These are phyloP conservation scores for Pseudocercospora pini-densiflorae DNA, from an alignment of 2,329 filamentous ascomycete species.

Conservation along the genomic window DNA sequence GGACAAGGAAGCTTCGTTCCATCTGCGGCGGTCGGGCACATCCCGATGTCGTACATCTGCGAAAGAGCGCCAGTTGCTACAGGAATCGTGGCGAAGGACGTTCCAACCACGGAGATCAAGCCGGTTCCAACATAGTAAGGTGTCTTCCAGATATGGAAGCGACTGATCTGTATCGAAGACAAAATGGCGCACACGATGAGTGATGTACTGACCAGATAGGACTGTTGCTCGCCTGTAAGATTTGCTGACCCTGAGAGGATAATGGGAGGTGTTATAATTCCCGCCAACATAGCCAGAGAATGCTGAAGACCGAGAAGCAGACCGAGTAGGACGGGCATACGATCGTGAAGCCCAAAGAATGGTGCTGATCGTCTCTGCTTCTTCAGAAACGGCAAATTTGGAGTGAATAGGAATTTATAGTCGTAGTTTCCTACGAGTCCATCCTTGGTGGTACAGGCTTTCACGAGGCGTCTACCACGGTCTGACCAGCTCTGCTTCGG, in stretches of 20 bases:
- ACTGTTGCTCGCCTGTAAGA: conserved; percentile 62
- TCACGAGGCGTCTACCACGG: conserved; percentile 45
- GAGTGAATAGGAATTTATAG: conserved; percentile 85
- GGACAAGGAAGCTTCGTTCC: conserved; percentile 75
- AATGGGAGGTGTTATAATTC: conserved; percentile 77
- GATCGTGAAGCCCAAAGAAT: conserved; percentile 83
- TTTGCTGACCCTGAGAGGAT: conserved; percentile 72
- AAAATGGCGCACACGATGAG: conserved; percentile 79
- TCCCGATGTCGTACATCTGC: conserved; percentile 80
- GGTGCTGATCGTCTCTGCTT: conserved; percentile 65
- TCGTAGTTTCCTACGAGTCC: conserved; percentile 86
- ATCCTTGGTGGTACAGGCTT: conserved; percentile 56
- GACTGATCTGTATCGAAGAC: conserved; percentile 75
- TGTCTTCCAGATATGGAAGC: conserved; percentile 73
- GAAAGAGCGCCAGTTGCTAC: conserved; percentile 72
- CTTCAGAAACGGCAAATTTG: conserved; percentile 81
- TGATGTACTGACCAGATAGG: conserved; percentile 79
- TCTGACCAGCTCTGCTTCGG: conserved; percentile 49
- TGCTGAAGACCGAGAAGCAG: conserved; percentile 80
- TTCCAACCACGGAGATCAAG: conserved; percentile 77
- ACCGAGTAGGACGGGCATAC: conserved; percentile 75
- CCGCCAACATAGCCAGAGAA: conserved; percentile 70
- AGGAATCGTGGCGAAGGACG: conserved; percentile 77
- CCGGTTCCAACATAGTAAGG: conserved; percentile 79
- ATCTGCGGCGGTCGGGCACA: conserved; percentile 62